These are phyloP conservation scores for Hanseniaspora occidentalis DNA, from an alignment of 805 yeast genomes.

Conservation along the genomic window DNA sequence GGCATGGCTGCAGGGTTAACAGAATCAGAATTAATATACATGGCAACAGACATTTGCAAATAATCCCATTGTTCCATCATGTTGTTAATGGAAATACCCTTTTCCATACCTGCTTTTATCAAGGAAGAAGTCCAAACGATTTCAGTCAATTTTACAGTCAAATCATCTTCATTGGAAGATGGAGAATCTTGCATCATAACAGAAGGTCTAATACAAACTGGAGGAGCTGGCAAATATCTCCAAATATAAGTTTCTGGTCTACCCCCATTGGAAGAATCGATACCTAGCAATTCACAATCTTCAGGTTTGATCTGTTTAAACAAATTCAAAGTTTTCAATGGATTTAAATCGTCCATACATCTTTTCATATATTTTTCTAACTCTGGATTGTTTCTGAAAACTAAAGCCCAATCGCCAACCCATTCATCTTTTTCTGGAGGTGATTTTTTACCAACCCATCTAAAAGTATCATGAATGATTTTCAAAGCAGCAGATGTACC, in stretches of 20 bases:
- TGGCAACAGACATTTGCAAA: slow-evolving; percentile 86
- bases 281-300: slow-evolving; percentile 88
- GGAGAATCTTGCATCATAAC: slow-evolving; percentile 82
- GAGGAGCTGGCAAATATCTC: slow-evolving; percentile 97
- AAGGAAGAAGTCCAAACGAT: slow-evolving; percentile 94
- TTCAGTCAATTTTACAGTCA: slow-evolving; percentile 91
- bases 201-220: slow-evolving; percentile 96
- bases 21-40: slow-evolving; percentile 94
- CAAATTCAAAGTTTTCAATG: slow-evolving; percentile 73
- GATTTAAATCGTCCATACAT: slow-evolving; percentile 88
- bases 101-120: slow-evolving; percentile 88
- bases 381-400: slow-evolving; percentile 70
- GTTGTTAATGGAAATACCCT: slow-evolving; percentile 84
- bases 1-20: slow-evolving; percentile 73
- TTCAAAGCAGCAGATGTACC: slow-evolving; percentile 89
- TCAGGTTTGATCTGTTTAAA: slow-evolving; percentile 76
- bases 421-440: slow-evolving; percentile 76
- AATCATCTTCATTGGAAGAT: slow-evolving; percentile 92
- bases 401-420: slow-evolving; percentile 76
- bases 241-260: slow-evolving; percentile 94
- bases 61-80: slow-evolving; percentile 99
- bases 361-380: slow-evolving; percentile 75
- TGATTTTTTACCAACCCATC: slow-evolving; percentile 88
- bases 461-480: slow-evolving; percentile 87
- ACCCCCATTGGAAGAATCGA: slow-evolving; percentile 68